Conservation (phyloP, 108 stramenopile genomes). For the Nitzschia sp. region DNA sequence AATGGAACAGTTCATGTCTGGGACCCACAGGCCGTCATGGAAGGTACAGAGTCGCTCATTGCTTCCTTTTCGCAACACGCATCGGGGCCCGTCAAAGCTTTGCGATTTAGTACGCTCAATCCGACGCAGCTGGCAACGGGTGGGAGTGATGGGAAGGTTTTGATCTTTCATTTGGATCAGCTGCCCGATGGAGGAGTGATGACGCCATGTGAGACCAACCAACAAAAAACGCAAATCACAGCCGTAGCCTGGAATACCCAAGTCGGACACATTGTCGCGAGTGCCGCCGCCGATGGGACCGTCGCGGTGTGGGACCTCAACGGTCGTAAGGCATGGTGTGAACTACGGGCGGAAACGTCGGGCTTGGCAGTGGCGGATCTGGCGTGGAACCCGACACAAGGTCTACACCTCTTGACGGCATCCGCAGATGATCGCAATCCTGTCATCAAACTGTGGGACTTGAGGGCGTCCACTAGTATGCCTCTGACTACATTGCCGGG, state of each 20-base stretch:
- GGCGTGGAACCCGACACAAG: slow-evolving; percentile 95
- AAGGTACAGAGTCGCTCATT: slow-evolving; percentile 35
- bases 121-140: slow-evolving; percentile 83
- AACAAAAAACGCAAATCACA: slow-evolving; percentile 83
- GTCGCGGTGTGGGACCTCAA: slow-evolving; percentile 95
- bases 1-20: slow-evolving; percentile 93
- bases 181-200: slow-evolving; percentile 36
- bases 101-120: slow-evolving; percentile 85
- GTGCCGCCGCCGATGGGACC: slow-evolving; percentile 79
- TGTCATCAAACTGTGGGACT: slow-evolving; percentile 93
- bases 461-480: slow-evolving; percentile 90
- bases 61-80: slow-evolving; percentile 47
- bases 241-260: slow-evolving; percentile 95
- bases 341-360: slow-evolving; percentile 68
- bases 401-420: slow-evolving; percentile 93
- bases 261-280: slow-evolving; percentile 94
- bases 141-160: slow-evolving; percentile 78
- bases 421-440: slow-evolving; percentile 89
- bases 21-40: slow-evolving; percentile 73
- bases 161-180: slow-evolving; percentile 56
- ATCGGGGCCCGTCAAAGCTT: slow-evolving; percentile 71
- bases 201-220: slow-evolving; percentile 22
- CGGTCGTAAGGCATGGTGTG: slow-evolving; percentile 94
- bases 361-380: slow-evolving; percentile 75
- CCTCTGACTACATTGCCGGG: slow-evolving; percentile 88